These are phyloP conservation scores for Plantago ovata DNA, from an alignment of 257 asterid species.

Conservation along the genomic window DNA sequence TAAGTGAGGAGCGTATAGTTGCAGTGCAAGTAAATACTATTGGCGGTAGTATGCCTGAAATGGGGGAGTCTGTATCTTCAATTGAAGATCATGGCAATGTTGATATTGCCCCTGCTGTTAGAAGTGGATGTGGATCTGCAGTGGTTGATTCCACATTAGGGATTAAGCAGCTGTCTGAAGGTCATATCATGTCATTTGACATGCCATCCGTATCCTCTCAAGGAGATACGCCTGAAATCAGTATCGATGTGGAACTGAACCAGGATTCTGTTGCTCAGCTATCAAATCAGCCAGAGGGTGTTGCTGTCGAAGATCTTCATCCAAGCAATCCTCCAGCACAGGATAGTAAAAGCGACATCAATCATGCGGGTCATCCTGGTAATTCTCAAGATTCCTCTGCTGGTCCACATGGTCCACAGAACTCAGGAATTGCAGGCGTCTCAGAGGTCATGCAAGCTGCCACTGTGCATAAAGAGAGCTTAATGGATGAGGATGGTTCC, in stretches of 20 bases:
- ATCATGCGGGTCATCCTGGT: slow-evolving; percentile 26
- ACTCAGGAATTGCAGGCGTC: slow-evolving; percentile 30
- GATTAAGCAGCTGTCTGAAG: slow-evolving; percentile 29
- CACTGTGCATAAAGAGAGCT: slow-evolving; percentile 24
- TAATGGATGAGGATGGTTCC: slow-evolving; percentile 28
- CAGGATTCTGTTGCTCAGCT: slow-evolving; percentile 22
- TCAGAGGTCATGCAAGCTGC: slow-evolving; percentile 26
- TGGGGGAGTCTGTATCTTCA: slow-evolving; percentile 30
- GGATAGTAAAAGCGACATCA: slow-evolving; percentile 17
- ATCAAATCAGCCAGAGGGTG: slow-evolving; percentile 29
- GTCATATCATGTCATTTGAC: slow-evolving; percentile 25
- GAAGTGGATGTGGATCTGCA: slow-evolving; percentile 21
- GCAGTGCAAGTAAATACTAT: slow-evolving; percentile 22
- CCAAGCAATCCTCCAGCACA: slow-evolving; percentile 27
- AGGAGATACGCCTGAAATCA: slow-evolving; percentile 20
- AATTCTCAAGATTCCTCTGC: slow-evolving; percentile 18
- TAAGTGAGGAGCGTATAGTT: slow-evolving; percentile 36
- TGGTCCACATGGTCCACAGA: slow-evolving; percentile 23
- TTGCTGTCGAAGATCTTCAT: slow-evolving; percentile 26
- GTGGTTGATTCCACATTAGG: slow-evolving; percentile 27
- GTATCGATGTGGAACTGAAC: slow-evolving; percentile 25
- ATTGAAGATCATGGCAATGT: slow-evolving; percentile 29
- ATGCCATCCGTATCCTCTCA: slow-evolving; percentile 25
- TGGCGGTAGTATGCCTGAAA: slow-evolving; percentile 16
- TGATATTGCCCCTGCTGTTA: slow-evolving; percentile 34